phyloP scores from a whole-genome alignment of 306 rosid genomes.

The Canavalia ensiformis region DNA sequence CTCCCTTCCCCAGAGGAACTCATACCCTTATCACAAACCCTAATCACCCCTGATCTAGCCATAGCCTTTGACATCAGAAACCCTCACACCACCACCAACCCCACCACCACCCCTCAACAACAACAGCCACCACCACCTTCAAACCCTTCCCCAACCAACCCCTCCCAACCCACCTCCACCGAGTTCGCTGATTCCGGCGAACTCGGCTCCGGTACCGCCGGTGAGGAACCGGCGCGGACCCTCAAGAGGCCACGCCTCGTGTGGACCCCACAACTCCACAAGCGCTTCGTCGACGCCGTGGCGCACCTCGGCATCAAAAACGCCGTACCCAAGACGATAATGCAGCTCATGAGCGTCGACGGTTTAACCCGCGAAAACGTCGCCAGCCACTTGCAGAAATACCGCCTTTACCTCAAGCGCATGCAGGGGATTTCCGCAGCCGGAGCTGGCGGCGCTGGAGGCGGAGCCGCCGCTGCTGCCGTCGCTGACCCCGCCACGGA shows the following conservation, averaged over 20 bases:
- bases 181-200: conserved; percentile 91
- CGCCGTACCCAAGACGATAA: conserved; percentile 98
- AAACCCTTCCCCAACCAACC: conserved; percentile 55
- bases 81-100: conserved; percentile 49
- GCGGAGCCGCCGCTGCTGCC: conserved; percentile 44
- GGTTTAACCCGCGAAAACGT: conserved; percentile 97
- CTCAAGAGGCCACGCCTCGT: conserved; percentile 94
- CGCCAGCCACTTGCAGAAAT: conserved; percentile 94
- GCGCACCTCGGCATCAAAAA: conserved; percentile 95
- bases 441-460: conserved; percentile 49
- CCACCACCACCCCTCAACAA: conserved; percentile 44
- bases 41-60: conserved; percentile 95
- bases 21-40: conserved; percentile 96
- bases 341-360: conserved; percentile 99
- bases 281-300: conserved; percentile 93
- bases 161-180: conserved; percentile 69
- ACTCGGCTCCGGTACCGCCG: conserved; percentile 80
- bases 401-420: conserved; percentile 91
- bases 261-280: conserved; percentile 99
- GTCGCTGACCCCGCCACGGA: conserved; percentile 77
- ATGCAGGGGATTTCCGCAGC: conserved; percentile 87
- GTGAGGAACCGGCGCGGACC: conserved; percentile 96
- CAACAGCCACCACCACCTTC: conserved; percentile 56
- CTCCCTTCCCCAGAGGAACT: conserved; percentile 85
- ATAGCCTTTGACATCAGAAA: conserved; percentile 84